These are phyloP conservation scores for Digitaria exilis DNA, from an alignment of 202 grass and related monocot species.

Conservation along the genomic window DNA sequence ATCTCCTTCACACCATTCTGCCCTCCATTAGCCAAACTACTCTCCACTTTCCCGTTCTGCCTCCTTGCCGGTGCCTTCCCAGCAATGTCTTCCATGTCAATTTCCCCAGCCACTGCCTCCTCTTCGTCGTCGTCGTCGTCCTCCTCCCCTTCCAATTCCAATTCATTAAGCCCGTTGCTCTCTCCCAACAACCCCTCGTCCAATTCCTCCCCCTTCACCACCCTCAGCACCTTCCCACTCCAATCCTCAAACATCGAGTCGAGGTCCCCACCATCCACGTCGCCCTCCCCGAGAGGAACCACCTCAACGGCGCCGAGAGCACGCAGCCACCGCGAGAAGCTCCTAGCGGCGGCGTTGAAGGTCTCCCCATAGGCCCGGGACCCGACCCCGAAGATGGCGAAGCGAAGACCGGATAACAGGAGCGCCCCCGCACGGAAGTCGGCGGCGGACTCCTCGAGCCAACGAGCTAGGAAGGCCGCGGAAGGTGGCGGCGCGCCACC, in stretches of 20 bases:
- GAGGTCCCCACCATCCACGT: conserved; percentile 73
- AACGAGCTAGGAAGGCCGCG: conserved; percentile 63
- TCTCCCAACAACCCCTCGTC: conserved; percentile 14
- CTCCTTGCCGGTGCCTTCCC: conserved; percentile 67
- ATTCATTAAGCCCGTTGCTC: conserved; percentile 45
- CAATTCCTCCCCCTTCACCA: conserved; percentile 64
- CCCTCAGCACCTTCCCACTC: conserved; percentile 57
- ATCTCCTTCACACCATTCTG: conserved; percentile 71
- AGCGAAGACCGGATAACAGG: conserved; percentile 62
- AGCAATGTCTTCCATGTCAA: conserved; percentile 96
- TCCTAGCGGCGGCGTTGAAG: conserved; percentile 77
- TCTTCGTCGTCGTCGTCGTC: conserved; percentile 56
- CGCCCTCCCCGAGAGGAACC: conserved; percentile 60
- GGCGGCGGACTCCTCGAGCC: conserved; percentile 58
- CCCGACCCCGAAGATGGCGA: conserved; percentile 77
- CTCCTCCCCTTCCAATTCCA: conserved; percentile 49
- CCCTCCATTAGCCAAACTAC: conserved; percentile 37
- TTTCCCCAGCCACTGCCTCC: conserved; percentile 40
- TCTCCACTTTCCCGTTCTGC: conserved; percentile 40
- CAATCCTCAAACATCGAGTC: conserved; percentile 64
- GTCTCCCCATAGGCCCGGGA: conserved; percentile 62
- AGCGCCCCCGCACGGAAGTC: conserved; percentile 81
- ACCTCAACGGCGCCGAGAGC: conserved; percentile 76
- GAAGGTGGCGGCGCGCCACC: conserved; percentile 55
- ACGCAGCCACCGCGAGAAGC: conserved; percentile 79